Evolutionary conservation across 257 asterid species (phyloP), one percentile per base, ranked within the genome.

Genomic region (Solanum acaule): DNA sequence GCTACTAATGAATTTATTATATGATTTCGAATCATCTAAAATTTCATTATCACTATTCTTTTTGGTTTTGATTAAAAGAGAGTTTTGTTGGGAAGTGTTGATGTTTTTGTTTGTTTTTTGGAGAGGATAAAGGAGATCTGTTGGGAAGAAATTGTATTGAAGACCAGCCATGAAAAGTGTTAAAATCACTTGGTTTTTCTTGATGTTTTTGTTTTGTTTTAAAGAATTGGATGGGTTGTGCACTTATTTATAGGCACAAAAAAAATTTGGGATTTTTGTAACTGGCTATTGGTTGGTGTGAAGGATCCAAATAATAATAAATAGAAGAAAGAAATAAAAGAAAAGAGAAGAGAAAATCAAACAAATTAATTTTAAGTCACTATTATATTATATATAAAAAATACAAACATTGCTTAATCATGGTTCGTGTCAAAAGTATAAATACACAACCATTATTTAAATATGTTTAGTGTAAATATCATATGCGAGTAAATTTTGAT

Each of bases 101-200:
- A 77, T 59, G 29, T 87, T 29, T 79, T 59, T 27, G 8, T 68
- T 68, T 13, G 79, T 22, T 68, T 87, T 79, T 56, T 38, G 67
- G 44, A 71, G 79, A 40, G 89, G 86, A 25, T 35, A 61, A 37
- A 87, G 84, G 11, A 87, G 59, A 87, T 87, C 86, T 14, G 89
- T 79, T 35, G 89, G 89, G 76, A 87, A 87, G 40, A 87, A 87
- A 56, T 87, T 87, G 88, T 87, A 87, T 49, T 75, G 88, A 87
- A 87, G 88, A n/a, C 88, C 88, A 52, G 88, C 88, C 88, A 87
- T 87, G 68, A 33, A 0, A 46, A 46, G 42, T 42, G 65, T 27
- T 79, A 27, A 42, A 11, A 76, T 12, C 56, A 37, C 33, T 27
- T 25, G 2, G 14, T 38, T 14, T 40, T 38, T 25, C 1, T 44